A percentile compares a stretch with the other conserved stretches of the same genome.
These are phyloP conservation scores for Gypsophila paniculata DNA, from an alignment of 179 eudicot species.

Conservation along the genomic window DNA sequence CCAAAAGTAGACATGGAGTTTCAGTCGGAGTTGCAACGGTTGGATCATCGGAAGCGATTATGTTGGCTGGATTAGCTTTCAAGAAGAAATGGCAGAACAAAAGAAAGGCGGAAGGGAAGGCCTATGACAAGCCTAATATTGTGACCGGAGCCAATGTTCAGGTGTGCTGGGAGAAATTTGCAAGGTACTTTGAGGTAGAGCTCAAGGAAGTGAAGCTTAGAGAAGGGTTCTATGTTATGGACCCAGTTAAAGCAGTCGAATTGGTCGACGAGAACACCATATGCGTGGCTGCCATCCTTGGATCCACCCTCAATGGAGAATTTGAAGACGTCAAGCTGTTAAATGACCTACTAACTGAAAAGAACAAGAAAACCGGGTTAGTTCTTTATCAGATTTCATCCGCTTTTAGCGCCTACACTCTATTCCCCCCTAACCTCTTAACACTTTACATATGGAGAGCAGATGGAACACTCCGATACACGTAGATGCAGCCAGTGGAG, in stretches of 20 bases:
- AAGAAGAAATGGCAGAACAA: slow-evolving; percentile 60
- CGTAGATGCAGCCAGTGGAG: slow-evolving; percentile 66
- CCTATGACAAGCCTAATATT: slow-evolving; percentile 49
- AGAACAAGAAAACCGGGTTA: slow-evolving; percentile 58
- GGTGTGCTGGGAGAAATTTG: slow-evolving; percentile 68
- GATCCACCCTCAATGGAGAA: slow-evolving; percentile 62
- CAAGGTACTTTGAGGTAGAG: slow-evolving; percentile 58
- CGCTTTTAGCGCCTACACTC: background rate
- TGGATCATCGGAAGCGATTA: slow-evolving; percentile 67
- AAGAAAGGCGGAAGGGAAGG: slow-evolving; percentile 43
- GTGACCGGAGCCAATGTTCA: slow-evolving; percentile 66
- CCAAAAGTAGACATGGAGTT: slow-evolving; percentile 29
- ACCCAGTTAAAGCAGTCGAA: slow-evolving; percentile 50
- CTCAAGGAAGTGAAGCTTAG: slow-evolving; percentile 57
- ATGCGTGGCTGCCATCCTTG: slow-evolving; percentile 63
- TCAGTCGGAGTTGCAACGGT: slow-evolving; percentile 60
- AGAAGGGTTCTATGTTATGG: slow-evolving; percentile 55
- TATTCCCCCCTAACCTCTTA: background rate
- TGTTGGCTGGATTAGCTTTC: slow-evolving; percentile 64
- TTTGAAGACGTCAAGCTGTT: slow-evolving; percentile 57
- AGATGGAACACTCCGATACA: slow-evolving; percentile 66
- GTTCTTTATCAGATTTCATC: background rate
- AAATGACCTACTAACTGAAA: slow-evolving; percentile 41
- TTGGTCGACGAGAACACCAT: slow-evolving; percentile 59
- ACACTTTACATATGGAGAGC: slow-evolving; percentile 3